A percentile compares a stretch with the other conserved stretches of the same genome.
Conservation (phyloP, 345 rosid species). For the Syzygium oleosum region DNA sequence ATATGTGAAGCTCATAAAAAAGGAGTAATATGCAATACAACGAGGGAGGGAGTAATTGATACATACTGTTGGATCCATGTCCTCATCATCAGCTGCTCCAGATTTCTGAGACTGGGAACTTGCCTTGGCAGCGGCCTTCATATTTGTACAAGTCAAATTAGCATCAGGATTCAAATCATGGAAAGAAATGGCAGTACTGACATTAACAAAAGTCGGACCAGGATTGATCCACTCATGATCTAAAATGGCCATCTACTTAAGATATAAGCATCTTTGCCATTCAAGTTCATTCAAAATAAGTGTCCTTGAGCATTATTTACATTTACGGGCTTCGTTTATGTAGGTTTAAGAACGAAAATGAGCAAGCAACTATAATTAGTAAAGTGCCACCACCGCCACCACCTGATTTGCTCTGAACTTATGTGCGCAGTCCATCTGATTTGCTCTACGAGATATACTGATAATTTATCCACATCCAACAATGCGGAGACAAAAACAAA, state of each 20-base stretch:
- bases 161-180: neutral
- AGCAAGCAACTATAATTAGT: neutral
- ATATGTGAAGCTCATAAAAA: neutral
- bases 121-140: constrained; percentile 39
- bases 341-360: neutral
- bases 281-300: neutral
- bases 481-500: neutral
- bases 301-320: neutral
- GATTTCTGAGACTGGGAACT: constrained; percentile 27
- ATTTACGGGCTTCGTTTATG: neutral
- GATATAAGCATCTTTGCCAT: neutral
- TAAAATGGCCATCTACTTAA: neutral
- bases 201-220: neutral
- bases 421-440: neutral
- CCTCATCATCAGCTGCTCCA: constrained; percentile 76
- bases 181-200: neutral
- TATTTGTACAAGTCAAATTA: neutral
- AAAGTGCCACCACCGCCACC: neutral
- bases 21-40: neutral
- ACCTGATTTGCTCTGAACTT: no score
- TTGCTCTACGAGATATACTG: neutral
- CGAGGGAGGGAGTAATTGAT: neutral
- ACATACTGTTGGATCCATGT: constrained; percentile 94
- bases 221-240: neutral
- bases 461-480: neutral